Base-by-base conservation (phyloP, 208 protist genomes). In the Wallacemonas sp. region DNA sequence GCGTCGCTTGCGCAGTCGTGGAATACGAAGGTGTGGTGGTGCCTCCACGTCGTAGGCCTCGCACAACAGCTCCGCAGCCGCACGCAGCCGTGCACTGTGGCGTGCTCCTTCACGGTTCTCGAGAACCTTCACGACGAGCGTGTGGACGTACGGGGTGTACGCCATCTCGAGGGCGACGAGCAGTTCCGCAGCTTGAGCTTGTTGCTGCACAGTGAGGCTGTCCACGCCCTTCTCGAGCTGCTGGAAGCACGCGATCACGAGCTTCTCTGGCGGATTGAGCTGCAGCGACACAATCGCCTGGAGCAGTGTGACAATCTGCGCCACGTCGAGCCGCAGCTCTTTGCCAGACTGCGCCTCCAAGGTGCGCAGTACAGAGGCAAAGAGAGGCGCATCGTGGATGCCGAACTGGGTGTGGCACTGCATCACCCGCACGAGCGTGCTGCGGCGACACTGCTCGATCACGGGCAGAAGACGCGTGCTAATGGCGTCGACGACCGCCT, bases 111-210 rank as follows among this genome's bases (percentile, higher is more conserved):
- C 88, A 1, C 88, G 80, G 32, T 76, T 87, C 16, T 96, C 87
- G n/a, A 93, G 65, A 32, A 92, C 73, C 36, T 72, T 67, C n/a
- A 74, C 73, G 26, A 87, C 84, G n/a, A 96, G 49, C 4, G 69
- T 65, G 70, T 87, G 69, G 11, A 94, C 65, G 55, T 68, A 75
- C 1, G 72, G 36, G 1, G 72, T 83, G 78, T 91, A 94, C n/a
- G 84, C 91, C 91, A 96, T 92, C 65, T 94, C 87, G 23, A 93
- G 63, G 17, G 77, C 79, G 1, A 94, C 78, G 4, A 81, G 78
- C 3, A 94, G 72, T 48, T 69, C 76, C 0, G 68, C 80, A 9
- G 78, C 72, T 30, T 88, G 76, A 0, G 80, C 84, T n/a, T 90
- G 74, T 41, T 92, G 88, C 8, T 57, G 5, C 0, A 69, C 72